A percentile compares a stretch with the other conserved stretches of the same genome.
phyloP scores from a whole-genome alignment of 129 eudicot genomes.

The Helianthus tuberosus region DNA sequence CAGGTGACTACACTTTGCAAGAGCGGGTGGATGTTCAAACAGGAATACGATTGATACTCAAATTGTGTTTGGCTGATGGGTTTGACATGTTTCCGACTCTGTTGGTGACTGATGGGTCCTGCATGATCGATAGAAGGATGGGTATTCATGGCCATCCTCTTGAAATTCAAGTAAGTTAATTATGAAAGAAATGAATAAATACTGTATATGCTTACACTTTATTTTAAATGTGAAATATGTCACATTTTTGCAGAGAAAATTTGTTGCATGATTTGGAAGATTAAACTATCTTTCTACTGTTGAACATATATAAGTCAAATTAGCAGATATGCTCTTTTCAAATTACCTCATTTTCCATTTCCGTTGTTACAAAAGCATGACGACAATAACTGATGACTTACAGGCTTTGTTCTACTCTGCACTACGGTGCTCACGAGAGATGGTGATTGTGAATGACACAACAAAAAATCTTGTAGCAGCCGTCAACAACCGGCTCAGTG shows the following conservation, averaged over 20 bases:
- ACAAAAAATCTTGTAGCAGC: constrained; percentile 68
- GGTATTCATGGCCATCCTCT: constrained; percentile 96
- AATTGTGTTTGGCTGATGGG: constrained; percentile 79
- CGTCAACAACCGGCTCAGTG: constrained; percentile 79
- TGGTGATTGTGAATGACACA: constrained; percentile 63
- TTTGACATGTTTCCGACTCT: constrained; percentile 97
- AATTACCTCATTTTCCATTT: background rate
- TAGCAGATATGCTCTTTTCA: too few relatives aligned
- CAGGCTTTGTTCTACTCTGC: constrained; percentile 93
- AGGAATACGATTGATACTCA: constrained; percentile 73
- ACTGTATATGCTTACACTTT: background rate
- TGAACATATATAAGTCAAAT: too few relatives aligned
- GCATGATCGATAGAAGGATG: constrained; percentile 94
- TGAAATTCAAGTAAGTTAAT: constrained; percentile 76
- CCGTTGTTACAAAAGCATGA: background rate
- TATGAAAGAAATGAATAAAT: too few relatives aligned
- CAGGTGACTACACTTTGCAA: constrained; percentile 76
- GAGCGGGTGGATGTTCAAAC: constrained; percentile 89
- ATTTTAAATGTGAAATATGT: constrained; percentile 2
- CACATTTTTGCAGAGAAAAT: background rate
- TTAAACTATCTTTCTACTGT: too few relatives aligned
- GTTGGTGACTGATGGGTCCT: constrained; percentile 88
- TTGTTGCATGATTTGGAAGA: too few relatives aligned
- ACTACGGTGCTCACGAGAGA: constrained; percentile 81
- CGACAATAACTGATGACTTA: background rate